Conservation (phyloP, 192 early-diverging fungal species). For the Diversispora eburnea region DNA sequence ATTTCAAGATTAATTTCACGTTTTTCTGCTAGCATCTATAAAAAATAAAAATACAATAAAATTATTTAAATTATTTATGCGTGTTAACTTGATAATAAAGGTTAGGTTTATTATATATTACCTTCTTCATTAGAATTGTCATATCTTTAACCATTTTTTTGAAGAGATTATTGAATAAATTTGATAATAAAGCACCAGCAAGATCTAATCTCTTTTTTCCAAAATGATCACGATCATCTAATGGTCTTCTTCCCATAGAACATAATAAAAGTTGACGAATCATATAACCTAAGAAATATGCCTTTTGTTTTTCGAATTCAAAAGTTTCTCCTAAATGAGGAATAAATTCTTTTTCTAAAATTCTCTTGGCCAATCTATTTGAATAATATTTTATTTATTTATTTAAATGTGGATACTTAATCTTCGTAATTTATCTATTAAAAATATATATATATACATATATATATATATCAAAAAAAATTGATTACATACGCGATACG, state of each 20-base stretch:
- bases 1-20: slow-evolving; percentile 82
- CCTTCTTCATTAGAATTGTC: slow-evolving; percentile 78
- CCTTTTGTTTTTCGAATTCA: slow-evolving; percentile 83
- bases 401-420: neutral
- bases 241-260: slow-evolving; percentile 81
- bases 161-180: slow-evolving; percentile 89
- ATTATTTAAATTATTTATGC: too few species aligned
- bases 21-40: slow-evolving; percentile 73
- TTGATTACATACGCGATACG: slow-evolving; percentile 65
- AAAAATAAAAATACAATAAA: neutral
- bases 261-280: slow-evolving; percentile 88
- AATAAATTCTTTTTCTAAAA: slow-evolving; percentile 95
- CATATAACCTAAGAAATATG: slow-evolving; percentile 99
- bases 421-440: neutral
- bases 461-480: neutral
- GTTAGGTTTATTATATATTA: slow-evolving; percentile 26
- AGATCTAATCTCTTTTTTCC: slow-evolving; percentile 98
- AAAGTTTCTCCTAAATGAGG: slow-evolving; percentile 89
- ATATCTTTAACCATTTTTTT: slow-evolving; percentile 88
- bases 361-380: slow-evolving; percentile 73
- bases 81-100: neutral
- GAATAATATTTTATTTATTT: neutral
- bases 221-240: slow-evolving; percentile 99
- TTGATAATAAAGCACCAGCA: slow-evolving; percentile 86
- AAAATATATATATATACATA: neutral